Percentiles rank a stretch among this genome's conserved stretches.
Conservation (phyloP, 2,329 filamentous ascomycete species). For the Zymoseptoria passerinii region DNA sequence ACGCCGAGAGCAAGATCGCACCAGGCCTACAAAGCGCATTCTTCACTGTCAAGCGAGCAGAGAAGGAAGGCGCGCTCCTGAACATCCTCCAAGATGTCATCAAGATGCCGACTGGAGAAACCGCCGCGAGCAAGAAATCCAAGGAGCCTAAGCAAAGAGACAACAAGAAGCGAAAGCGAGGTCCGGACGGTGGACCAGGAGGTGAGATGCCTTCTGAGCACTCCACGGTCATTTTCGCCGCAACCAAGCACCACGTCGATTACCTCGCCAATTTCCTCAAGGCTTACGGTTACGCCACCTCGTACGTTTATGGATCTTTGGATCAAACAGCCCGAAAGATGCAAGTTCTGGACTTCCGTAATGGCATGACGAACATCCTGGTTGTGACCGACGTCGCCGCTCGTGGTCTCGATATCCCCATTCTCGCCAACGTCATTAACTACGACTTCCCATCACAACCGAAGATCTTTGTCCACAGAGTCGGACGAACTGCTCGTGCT, state of each 20-base stretch:
- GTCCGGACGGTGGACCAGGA: slow-evolving; percentile 40
- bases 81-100: slow-evolving; percentile 88
- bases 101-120: slow-evolving; percentile 67
- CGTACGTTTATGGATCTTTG: slow-evolving; percentile 87
- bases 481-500: slow-evolving; percentile 90
- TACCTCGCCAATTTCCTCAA: slow-evolving; percentile 78
- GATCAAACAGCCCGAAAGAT: slow-evolving; percentile 90
- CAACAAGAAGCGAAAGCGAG: slow-evolving; percentile 66
- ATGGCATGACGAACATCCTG: slow-evolving; percentile 76
- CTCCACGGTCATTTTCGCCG: slow-evolving; percentile 89
- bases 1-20: slow-evolving; percentile 92
- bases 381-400: slow-evolving; percentile 96
- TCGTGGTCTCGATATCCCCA: slow-evolving; percentile 93
- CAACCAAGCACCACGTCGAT: slow-evolving; percentile 96
- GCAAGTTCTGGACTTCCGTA: slow-evolving; percentile 83
- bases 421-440: slow-evolving; percentile 95
- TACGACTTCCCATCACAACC: slow-evolving; percentile 96
- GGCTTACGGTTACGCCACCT: slow-evolving; percentile 75
- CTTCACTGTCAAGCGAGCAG: slow-evolving; percentile 82
- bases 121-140: slow-evolving; percentile 43
- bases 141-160: slow-evolving; percentile 40
- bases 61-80: slow-evolving; percentile 87
- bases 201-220: slow-evolving; percentile 72
- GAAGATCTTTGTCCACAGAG: slow-evolving; percentile 93
- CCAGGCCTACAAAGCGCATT: slow-evolving; percentile 93